phyloP scores from a whole-genome alignment of 2,329 filamentous ascomycete genomes.

The Aspergillus caelatus region DNA sequence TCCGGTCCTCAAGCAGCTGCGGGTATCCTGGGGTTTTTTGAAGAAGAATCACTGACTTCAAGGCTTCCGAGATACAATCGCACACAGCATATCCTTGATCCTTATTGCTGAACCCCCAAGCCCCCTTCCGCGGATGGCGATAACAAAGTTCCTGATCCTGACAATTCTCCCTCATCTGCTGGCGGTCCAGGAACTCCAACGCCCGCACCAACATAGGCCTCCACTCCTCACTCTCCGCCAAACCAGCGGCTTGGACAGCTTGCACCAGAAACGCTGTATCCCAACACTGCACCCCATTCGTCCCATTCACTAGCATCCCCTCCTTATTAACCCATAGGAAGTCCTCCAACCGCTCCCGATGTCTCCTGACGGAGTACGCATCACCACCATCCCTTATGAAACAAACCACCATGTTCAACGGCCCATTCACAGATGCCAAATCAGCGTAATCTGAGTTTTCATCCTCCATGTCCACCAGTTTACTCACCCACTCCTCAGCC shows the following conservation, averaged over 20 bases:
- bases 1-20: neutral
- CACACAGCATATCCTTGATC: conserved; percentile 10
- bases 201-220: conserved; percentile 1
- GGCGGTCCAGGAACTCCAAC: conserved; percentile 1
- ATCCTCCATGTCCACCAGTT: conserved; percentile 3
- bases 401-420: conserved; percentile 11
- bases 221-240: neutral
- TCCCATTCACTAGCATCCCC: conserved; percentile 12
- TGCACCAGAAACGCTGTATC: conserved; percentile 14
- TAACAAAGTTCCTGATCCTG: neutral
- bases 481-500: conserved; percentile 5
- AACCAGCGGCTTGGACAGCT: conserved; percentile 1
- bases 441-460: neutral
- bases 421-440: neutral
- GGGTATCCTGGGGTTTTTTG: neutral
- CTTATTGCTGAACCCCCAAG: conserved; percentile 13
- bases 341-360: conserved; percentile 5
- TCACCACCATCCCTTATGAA: conserved; percentile 5
- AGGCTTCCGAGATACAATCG: conserved; percentile 11
- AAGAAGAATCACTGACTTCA: conserved; percentile 12
- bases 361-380: neutral
- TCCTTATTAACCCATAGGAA: conserved; percentile 11
- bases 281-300: conserved; percentile 11
- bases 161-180: conserved; percentile 9
- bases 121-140: conserved; percentile 11